These are phyloP conservation scores for Phoma herbarum DNA, from an alignment of 2,329 filamentous ascomycete genomes.

Conservation along the genomic window DNA sequence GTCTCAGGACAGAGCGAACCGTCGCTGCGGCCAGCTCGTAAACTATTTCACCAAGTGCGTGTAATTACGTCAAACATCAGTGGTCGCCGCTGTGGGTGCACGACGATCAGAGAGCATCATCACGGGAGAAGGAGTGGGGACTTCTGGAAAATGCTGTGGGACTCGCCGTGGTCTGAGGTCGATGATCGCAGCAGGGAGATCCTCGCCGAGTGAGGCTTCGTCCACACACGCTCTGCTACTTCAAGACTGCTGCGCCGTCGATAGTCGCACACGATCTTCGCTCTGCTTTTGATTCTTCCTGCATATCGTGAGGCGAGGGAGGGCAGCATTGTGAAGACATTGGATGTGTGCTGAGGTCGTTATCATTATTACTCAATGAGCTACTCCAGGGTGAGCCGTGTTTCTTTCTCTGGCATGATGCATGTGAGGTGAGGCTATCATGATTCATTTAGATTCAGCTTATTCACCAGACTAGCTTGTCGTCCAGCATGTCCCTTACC, in stretches of 20 bases:
- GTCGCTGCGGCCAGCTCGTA: neutral
- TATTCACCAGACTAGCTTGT: neutral
- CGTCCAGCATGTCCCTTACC: neutral
- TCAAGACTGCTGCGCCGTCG: conserved; percentile 10
- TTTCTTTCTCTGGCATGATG: neutral
- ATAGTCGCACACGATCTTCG: conserved; percentile 4
- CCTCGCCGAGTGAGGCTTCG: neutral
- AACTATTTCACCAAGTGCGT: no score
- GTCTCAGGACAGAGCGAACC: neutral
- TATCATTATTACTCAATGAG: neutral
- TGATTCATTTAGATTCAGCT: neutral
- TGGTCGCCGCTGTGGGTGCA: neutral
- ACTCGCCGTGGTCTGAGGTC: conserved; percentile 1
- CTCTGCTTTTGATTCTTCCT: neutral
- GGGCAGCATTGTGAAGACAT: neutral
- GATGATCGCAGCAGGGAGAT: neutral
- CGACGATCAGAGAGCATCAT: conserved; percentile 5
- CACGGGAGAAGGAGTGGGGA: conserved; percentile 11
- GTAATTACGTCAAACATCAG: neutral
- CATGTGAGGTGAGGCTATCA: neutral
- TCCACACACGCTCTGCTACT: conserved; percentile 1
- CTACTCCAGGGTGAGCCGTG: neutral
- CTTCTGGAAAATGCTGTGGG: conserved; percentile 10
- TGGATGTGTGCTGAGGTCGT: neutral
- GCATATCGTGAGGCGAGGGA: conserved; percentile 6